Conservation (phyloP, 805 yeast genomes). For the Kodamaea hsintzibuensis region DNA sequence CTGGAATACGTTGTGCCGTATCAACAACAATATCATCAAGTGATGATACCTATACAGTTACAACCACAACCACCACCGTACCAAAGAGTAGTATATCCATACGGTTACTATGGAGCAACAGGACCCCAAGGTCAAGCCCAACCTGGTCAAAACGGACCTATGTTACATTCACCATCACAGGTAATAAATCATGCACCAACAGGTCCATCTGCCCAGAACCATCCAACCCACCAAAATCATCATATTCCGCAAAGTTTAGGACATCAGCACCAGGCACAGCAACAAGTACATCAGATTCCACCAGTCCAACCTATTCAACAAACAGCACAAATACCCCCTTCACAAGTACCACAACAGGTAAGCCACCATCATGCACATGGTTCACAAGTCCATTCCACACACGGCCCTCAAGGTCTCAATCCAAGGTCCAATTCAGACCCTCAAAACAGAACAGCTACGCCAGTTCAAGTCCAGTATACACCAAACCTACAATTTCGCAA, state of each 20-base stretch:
- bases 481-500: conserved; percentile 24
- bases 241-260: too few relatives aligned
- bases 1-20: conserved; percentile 3
- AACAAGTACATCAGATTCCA: too few relatives aligned
- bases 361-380: neutral
- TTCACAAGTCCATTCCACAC: neutral
- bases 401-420: neutral
- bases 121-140: conserved; percentile 1
- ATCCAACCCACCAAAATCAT: too few relatives aligned
- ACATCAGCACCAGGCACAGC: too few relatives aligned
- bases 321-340: neutral
- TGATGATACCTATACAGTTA: conserved; percentile 2
- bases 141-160: neutral
- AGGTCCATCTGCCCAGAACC: neutral
- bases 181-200: neutral
- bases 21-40: conserved; percentile 1
- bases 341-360: neutral
- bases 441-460: conserved; percentile 11
- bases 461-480: conserved; percentile 19
- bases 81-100: conserved; percentile 3
- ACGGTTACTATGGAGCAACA: neutral
- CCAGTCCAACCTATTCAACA: neutral
- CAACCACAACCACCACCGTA: conserved; percentile 7
- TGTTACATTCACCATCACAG: neutral
- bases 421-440: conserved; percentile 6